A percentile compares a stretch with the other conserved stretches of the same genome.
These are phyloP conservation scores for Physaria fendleri DNA, from an alignment of 345 rosid species.

Conservation along the genomic window DNA sequence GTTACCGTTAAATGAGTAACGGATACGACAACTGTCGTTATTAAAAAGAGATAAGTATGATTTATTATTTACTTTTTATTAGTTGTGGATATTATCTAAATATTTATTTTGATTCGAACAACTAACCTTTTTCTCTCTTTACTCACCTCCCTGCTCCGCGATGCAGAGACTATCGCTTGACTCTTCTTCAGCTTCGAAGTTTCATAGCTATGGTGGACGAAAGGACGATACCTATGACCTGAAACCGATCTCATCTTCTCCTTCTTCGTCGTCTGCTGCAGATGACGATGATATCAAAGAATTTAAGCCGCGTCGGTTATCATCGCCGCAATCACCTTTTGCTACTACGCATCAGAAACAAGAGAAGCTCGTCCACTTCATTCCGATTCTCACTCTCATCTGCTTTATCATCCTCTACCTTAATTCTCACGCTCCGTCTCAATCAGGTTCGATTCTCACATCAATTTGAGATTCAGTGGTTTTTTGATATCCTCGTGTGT, in stretches of 20 bases:
- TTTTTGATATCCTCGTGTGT: neutral
- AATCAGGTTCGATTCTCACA: conserved; percentile 44
- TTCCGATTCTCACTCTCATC: conserved; percentile 69
- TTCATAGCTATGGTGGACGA: conserved; percentile 50
- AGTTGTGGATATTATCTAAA: neutral
- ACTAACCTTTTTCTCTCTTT: conserved; percentile 7
- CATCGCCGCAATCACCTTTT: conserved; percentile 36
- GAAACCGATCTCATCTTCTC: conserved; percentile 19
- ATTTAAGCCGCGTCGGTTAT: conserved; percentile 48
- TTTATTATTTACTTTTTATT: neutral
- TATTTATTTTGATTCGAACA: conserved; percentile 13
- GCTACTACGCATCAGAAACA: conserved; percentile 36
- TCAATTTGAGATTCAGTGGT: neutral
- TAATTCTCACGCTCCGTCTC: conserved; percentile 75
- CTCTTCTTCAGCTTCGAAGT: conserved; percentile 75
- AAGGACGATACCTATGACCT: conserved; percentile 31
- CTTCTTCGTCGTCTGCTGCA: conserved; percentile 18
- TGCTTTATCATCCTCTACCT: conserved; percentile 82
- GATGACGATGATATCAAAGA: conserved; percentile 49
- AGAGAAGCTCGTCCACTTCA: conserved; percentile 71
- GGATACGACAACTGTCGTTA: conserved; percentile 18
- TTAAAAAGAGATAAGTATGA: neutral
- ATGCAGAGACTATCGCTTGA: conserved; percentile 94
- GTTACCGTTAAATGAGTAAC: conserved; percentile 17
- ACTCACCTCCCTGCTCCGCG: conserved; percentile 20